phyloP scores from a whole-genome alignment of 208 protist species.

The Trypanosoma rangeli region DNA sequence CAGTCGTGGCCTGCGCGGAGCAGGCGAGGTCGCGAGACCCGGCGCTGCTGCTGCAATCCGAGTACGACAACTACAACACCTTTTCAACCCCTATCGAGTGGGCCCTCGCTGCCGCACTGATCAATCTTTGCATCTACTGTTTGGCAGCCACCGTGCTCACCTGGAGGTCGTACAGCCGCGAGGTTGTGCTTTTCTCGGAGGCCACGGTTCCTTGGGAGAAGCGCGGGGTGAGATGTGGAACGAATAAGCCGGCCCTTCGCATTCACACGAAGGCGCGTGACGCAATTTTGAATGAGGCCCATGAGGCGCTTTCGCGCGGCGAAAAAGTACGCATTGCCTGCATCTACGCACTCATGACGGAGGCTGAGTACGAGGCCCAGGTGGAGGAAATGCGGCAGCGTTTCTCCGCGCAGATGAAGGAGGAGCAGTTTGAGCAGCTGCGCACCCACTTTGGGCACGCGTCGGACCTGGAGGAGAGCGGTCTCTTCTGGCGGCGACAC shows the following conservation, averaged over 20 bases:
- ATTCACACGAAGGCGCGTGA: constrained; percentile 85
- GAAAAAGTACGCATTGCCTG: constrained; percentile 81
- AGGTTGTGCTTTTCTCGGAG: constrained; percentile 65
- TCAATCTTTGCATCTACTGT: constrained; percentile 57
- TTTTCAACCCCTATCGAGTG: constrained; percentile 72
- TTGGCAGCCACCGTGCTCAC: constrained; percentile 35
- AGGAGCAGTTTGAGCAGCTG: constrained; percentile 80
- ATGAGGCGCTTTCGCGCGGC: constrained; percentile 59
- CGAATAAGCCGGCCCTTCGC: constrained; percentile 65
- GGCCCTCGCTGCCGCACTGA: constrained; percentile 59
- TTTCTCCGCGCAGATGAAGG: constrained; percentile 48
- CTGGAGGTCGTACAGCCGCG: constrained; percentile 52
- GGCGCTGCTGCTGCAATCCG: constrained; percentile 36
- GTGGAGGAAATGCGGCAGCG: constrained; percentile 78
- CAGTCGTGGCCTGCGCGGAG: constrained; percentile 49
- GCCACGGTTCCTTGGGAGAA: constrained; percentile 79
- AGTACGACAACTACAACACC: constrained; percentile 69
- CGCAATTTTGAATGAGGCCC: constrained; percentile 76
- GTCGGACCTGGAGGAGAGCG: constrained; percentile 59
- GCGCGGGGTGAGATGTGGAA: constrained; percentile 56
- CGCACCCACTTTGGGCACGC: constrained; percentile 63
- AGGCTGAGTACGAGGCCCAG: constrained; percentile 72
- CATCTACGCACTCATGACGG: constrained; percentile 84
- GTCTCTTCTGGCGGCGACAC: constrained; percentile 54
- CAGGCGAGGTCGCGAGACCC: constrained; percentile 27